These are phyloP conservation scores for Westerdykella aurantiaca DNA, from an alignment of 2,329 filamentous ascomycete genomes.

Conservation along the genomic window DNA sequence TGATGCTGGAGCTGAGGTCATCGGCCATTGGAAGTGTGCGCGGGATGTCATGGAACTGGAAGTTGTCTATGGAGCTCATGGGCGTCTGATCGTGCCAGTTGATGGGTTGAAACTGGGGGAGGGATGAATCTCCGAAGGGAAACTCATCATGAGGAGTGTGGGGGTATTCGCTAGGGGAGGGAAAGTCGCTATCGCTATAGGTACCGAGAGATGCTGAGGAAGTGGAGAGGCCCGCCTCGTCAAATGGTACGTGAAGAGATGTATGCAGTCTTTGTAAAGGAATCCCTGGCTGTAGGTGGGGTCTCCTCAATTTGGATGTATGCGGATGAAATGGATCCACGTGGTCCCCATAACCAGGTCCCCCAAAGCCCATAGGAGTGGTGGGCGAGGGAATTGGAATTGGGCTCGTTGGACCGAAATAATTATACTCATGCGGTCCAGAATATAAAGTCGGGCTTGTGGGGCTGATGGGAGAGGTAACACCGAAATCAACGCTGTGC, in stretches of 20 bases:
- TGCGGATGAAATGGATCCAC: slow-evolving; percentile 32
- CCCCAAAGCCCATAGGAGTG: slow-evolving; percentile 34
- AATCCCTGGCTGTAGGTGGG: slow-evolving; percentile 31
- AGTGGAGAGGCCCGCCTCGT: slow-evolving; percentile 39
- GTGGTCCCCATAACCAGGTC: slow-evolving; percentile 36
- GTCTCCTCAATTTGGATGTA: slow-evolving; percentile 34
- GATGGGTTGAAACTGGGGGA: slow-evolving; percentile 32
- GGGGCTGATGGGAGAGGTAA: slow-evolving; percentile 31
- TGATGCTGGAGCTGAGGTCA: slow-evolving; percentile 42
- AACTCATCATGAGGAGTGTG: slow-evolving; percentile 43
- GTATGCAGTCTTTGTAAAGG: slow-evolving; percentile 42
- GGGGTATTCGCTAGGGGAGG: slow-evolving; percentile 44
- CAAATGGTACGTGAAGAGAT: slow-evolving; percentile 36
- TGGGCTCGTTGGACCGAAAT: slow-evolving; percentile 34
- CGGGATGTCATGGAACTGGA: slow-evolving; percentile 31
- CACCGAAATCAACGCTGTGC: slow-evolving; percentile 31
- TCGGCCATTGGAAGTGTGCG: slow-evolving; percentile 35
- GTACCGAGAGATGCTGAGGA: slow-evolving; percentile 44
- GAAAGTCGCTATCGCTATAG: slow-evolving; percentile 45
- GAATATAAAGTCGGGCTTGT: slow-evolving; percentile 33
- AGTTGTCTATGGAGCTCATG: slow-evolving; percentile 36
- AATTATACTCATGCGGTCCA: slow-evolving; percentile 33
- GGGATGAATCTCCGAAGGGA: slow-evolving; percentile 37
- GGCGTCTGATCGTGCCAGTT: slow-evolving; percentile 30
- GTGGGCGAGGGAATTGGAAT: slow-evolving; percentile 37